phyloP scores from a whole-genome alignment of 495 filamentous ascomycete genomes.

The Usnea hakonensis region DNA sequence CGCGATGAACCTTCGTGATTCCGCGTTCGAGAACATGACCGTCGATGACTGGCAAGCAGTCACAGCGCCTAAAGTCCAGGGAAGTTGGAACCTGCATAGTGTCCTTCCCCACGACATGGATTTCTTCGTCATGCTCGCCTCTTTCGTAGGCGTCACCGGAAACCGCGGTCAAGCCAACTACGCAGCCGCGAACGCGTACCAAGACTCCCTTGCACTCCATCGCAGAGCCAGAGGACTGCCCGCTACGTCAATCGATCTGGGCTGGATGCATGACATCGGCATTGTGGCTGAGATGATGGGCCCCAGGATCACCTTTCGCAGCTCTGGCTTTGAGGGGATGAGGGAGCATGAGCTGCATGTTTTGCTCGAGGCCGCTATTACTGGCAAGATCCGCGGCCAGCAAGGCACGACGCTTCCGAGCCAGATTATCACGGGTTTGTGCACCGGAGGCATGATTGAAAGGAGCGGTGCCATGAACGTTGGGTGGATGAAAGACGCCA shows the following conservation, averaged over 20 bases:
- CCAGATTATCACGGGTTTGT: background rate
- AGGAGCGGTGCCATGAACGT: background rate
- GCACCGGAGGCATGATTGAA: background rate
- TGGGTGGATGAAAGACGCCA: background rate
- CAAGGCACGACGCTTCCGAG: slow-evolving; percentile 4
- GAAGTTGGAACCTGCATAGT: slow-evolving; percentile 36
- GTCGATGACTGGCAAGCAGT: slow-evolving; percentile 41
- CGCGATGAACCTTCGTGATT: slow-evolving; percentile 42
- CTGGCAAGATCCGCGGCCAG: slow-evolving; percentile 13
- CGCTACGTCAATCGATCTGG: slow-evolving; percentile 35
- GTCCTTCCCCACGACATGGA: slow-evolving; percentile 28
- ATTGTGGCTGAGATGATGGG: slow-evolving; percentile 26
- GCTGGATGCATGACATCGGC: slow-evolving; percentile 37
- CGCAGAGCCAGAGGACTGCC: slow-evolving; percentile 29
- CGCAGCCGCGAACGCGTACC: slow-evolving; percentile 34
- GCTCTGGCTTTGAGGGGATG: background rate
- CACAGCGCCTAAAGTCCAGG: slow-evolving; percentile 48
- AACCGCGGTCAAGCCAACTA: slow-evolving; percentile 40
- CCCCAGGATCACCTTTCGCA: background rate
- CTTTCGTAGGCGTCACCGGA: slow-evolving; percentile 24
- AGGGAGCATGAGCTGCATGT: slow-evolving; percentile 25
- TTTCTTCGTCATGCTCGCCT: slow-evolving; percentile 37
- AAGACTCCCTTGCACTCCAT: slow-evolving; percentile 40
- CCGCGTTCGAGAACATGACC: slow-evolving; percentile 49
- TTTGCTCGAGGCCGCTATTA: slow-evolving; percentile 4